These are phyloP conservation scores for Aristolochia californica DNA, from an alignment of 164 flowering plant species.

Conservation along the genomic window DNA sequence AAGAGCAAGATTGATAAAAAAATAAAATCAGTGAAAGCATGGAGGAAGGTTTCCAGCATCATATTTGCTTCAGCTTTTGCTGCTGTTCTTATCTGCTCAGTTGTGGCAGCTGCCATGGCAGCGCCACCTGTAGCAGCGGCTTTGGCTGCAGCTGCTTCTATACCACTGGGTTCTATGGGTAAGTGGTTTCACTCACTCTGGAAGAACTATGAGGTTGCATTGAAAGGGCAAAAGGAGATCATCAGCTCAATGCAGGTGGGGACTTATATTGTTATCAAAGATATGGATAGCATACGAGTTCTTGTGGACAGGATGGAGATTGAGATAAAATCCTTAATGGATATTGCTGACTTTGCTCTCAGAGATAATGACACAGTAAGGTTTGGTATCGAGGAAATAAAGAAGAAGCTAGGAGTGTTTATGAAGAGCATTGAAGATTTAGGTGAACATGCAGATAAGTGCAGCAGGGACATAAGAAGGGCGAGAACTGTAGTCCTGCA, in stretches of 20 bases:
- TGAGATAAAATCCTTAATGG: constrained; percentile 41
- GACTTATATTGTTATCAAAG: constrained; percentile 44
- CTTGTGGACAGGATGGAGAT: constrained; percentile 50
- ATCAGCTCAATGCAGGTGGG: constrained; percentile 50
- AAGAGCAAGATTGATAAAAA: constrained; percentile 69
- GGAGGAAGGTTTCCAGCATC: constrained; percentile 61
- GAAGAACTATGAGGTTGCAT: constrained; percentile 46
- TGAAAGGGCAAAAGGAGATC: constrained; percentile 53
- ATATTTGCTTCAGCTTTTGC: constrained; percentile 60
- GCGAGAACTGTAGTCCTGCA: constrained; percentile 67
- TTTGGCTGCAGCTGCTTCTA: constrained; percentile 60
- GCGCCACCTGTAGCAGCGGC: constrained; percentile 82
- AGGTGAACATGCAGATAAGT: constrained; percentile 46
- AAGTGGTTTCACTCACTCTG: constrained; percentile 71
- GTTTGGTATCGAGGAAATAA: constrained; percentile 67
- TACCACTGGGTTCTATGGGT: constrained; percentile 74
- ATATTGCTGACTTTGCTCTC: constrained; percentile 44
- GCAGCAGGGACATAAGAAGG: constrained; percentile 43
- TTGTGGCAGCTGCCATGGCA: constrained; percentile 77
- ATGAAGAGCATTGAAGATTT: constrained; percentile 52
- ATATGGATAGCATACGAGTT: constrained; percentile 56
- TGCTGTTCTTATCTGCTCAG: constrained; percentile 61
- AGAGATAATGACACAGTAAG: constrained; percentile 44
- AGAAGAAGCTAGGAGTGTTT: constrained; percentile 44
- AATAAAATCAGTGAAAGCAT: constrained; percentile 35